Evolutionary conservation across 306 rosid species (phyloP).

Genomic region (Ammopiptanthus mongolicus): DNA sequence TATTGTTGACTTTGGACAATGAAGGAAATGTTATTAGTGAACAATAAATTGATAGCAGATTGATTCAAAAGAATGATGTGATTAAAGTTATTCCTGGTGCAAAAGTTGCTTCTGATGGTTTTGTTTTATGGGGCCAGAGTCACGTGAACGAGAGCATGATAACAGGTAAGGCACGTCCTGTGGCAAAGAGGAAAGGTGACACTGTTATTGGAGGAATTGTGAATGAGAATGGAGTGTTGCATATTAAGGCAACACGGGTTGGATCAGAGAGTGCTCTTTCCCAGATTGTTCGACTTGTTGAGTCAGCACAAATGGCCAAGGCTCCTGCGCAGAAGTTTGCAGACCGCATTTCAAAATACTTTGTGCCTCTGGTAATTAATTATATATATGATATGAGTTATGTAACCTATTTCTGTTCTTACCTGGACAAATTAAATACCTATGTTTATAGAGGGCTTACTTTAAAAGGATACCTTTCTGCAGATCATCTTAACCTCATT

Average conservation of each 20-base stretch:
- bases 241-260: slow-evolving; percentile 67
- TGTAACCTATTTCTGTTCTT: not conserved
- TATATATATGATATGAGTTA: not conserved
- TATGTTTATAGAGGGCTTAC: not conserved
- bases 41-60: slow-evolving; percentile 60
- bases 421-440: not conserved
- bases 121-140: slow-evolving; percentile 76
- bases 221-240: slow-evolving; percentile 85
- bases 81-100: slow-evolving; percentile 67
- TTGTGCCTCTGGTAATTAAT: slow-evolving; percentile 80
- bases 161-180: slow-evolving; percentile 77
- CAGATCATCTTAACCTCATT: slow-evolving; percentile 75
- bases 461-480: slow-evolving; percentile 9
- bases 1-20: slow-evolving; percentile 41
- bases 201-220: slow-evolving; percentile 77
- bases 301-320: slow-evolving; percentile 88
- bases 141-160: slow-evolving; percentile 95
- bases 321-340: slow-evolving; percentile 93
- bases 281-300: slow-evolving; percentile 84
- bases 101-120: slow-evolving; percentile 76
- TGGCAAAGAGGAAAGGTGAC: slow-evolving; percentile 60
- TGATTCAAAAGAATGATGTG: slow-evolving; percentile 80
- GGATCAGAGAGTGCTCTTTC: slow-evolving; percentile 91
- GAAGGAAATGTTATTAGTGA: slow-evolving; percentile 56
- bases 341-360: slow-evolving; percentile 73